phyloP scores from a whole-genome alignment of 805 yeast species.

The Starmerella sp. region DNA sequence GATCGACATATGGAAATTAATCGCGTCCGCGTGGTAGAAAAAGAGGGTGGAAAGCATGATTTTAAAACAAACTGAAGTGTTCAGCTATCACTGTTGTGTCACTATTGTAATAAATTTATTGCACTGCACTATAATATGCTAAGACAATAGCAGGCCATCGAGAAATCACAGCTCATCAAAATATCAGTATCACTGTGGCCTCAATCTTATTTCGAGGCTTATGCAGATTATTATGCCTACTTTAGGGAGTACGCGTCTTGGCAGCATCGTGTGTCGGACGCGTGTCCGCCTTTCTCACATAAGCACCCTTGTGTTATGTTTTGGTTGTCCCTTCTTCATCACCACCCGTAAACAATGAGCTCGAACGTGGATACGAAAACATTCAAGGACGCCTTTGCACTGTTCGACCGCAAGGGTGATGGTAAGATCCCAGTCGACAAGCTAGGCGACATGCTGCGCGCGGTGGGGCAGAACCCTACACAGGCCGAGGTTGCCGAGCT shows the following conservation, averaged over 20 bases:
- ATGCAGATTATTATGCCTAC: too few relatives aligned
- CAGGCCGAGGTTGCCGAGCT: constrained; percentile 67
- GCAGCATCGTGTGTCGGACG: neutral
- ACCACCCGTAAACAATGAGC: constrained; percentile 9
- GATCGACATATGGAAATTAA: constrained; percentile 38
- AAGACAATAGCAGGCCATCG: too few relatives aligned
- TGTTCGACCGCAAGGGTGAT: constrained; percentile 91
- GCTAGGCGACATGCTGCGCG: constrained; percentile 87
- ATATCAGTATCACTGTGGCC: too few relatives aligned
- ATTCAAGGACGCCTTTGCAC: constrained; percentile 86
- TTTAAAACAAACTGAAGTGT: constrained; percentile 17
- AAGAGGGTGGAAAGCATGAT: constrained; percentile 37
- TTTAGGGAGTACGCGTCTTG: neutral
- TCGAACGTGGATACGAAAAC: constrained; percentile 33
- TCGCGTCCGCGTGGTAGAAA: constrained; percentile 32
- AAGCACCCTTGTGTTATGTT: neutral
- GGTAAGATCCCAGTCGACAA: constrained; percentile 77
- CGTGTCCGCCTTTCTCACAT: neutral
- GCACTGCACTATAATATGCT: too few relatives aligned
- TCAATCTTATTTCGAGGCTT: too few relatives aligned
- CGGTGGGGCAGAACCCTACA: constrained; percentile 98
- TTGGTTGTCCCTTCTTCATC: neutral
- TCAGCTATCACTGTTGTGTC: too few relatives aligned
- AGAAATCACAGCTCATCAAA: too few relatives aligned
- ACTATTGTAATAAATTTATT: too few relatives aligned